Evolutionary conservation across 306 rosid genomes (phyloP).

Genomic region (Corylus americana): DNA sequence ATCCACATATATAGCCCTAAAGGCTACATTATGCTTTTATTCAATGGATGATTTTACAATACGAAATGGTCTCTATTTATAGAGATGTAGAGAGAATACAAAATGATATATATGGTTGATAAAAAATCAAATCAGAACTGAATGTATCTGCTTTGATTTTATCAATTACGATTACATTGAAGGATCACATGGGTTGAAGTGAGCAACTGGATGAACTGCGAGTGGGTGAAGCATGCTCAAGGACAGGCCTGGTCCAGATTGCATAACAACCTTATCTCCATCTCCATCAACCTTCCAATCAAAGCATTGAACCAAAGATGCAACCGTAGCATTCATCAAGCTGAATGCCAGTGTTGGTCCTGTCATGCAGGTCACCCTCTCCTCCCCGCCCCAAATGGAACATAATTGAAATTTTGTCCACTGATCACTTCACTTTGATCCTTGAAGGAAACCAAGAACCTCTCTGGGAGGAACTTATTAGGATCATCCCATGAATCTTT

Average conservation of each 20-base stretch:
- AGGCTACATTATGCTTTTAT: too few species aligned
- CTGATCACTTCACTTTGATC: conserved; percentile 10
- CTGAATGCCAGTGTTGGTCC: conserved; percentile 44
- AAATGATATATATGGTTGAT: too few species aligned
- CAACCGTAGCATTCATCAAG: conserved; percentile 36
- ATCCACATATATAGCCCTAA: too few species aligned
- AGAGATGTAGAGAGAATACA: too few species aligned
- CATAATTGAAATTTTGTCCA: conserved; percentile 35
- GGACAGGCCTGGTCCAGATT: conserved; percentile 47
- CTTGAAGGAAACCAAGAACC: conserved; percentile 33
- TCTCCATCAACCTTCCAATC: conserved; percentile 52
- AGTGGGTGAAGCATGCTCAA: conserved; percentile 51
- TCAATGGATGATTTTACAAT: too few species aligned
- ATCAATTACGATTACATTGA: not conserved
- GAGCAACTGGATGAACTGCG: conserved; percentile 29
- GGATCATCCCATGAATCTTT: conserved; percentile 43
- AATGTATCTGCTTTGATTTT: too few species aligned
- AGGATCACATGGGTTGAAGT: conserved; percentile 18
- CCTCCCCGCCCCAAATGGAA: conserved; percentile 55
- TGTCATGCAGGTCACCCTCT: conserved; percentile 36
- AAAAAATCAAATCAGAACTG: too few species aligned
- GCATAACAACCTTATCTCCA: conserved; percentile 35
- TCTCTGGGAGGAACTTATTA: conserved; percentile 43
- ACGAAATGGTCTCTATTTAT: too few species aligned
- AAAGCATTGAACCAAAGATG: conserved; percentile 59